Evolutionary conservation across 331 rosid genomes (phyloP).

Genomic region (Prunus yedoensis): DNA sequence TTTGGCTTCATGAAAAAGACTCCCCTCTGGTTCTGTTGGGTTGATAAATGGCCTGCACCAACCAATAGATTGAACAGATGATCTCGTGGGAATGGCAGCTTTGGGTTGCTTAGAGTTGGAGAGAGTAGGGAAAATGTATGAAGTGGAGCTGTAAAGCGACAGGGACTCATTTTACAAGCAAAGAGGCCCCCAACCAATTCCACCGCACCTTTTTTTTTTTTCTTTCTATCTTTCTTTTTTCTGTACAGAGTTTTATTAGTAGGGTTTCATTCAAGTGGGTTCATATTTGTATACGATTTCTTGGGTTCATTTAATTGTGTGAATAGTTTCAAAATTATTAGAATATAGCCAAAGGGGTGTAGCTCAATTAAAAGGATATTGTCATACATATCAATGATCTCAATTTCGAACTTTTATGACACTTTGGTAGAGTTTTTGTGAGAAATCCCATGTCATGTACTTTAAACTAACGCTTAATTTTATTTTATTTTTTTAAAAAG

Average conservation of each 20-base stretch:
- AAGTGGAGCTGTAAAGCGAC: slow-evolving; percentile 38
- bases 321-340: too few species aligned
- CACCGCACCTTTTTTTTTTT: not conserved
- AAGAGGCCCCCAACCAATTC: slow-evolving; percentile 8
- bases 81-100: slow-evolving; percentile 42
- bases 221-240: not conserved
- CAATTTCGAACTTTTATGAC: too few species aligned
- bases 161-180: slow-evolving; percentile 33
- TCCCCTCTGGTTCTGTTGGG: not conserved
- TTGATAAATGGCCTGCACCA: slow-evolving; percentile 24
- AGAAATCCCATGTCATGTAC: rapidly evolving
- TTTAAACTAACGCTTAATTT: rapidly evolving
- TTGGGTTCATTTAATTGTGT: not conserved
- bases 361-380: too few species aligned
- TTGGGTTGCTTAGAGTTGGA: slow-evolving; percentile 38
- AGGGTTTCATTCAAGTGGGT: too few species aligned
- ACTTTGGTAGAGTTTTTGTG: too few species aligned
- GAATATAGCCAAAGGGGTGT: not conserved
- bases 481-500: too few species aligned
- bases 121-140: not conserved
- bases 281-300: too few species aligned
- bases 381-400: too few species aligned
- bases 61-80: slow-evolving; percentile 7
- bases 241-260: too few species aligned
- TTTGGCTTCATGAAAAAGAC: slow-evolving; percentile 26